Conservation (phyloP, 116 monocot species). For the Papilionanthe hybrid region DNA sequence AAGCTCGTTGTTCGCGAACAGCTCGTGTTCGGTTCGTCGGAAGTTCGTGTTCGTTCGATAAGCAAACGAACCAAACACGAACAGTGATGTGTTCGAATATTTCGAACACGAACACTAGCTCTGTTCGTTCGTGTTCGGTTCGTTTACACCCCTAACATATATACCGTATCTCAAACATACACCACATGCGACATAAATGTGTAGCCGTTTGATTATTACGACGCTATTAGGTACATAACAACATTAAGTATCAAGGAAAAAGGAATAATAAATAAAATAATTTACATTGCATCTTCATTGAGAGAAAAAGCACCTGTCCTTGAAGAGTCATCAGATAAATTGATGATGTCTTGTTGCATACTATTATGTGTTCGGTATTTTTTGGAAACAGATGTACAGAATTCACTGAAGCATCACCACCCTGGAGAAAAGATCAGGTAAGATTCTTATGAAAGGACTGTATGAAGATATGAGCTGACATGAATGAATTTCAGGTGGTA, state of each 20-base stretch:
- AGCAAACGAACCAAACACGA: too few relatives aligned
- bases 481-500: slow-evolving; percentile 21
- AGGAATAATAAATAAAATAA: background rate
- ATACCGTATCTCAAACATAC: background rate
- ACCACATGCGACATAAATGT: background rate
- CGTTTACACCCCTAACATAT: too few relatives aligned
- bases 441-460: background rate
- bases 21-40: too few relatives aligned
- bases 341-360: slow-evolving; percentile 98
- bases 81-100: too few relatives aligned
- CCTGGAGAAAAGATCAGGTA: slow-evolving; percentile 31
- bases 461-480: background rate
- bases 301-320: slow-evolving; percentile 32
- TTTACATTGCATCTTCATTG: background rate
- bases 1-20: too few relatives aligned
- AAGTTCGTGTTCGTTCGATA: too few relatives aligned
- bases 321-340: slow-evolving; percentile 98
- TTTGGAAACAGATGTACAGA: slow-evolving; percentile 86
- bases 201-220: background rate
- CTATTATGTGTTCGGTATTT: slow-evolving; percentile 86
- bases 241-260: background rate
- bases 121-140: too few relatives aligned
- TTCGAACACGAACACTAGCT: too few relatives aligned
- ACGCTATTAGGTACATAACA: background rate
- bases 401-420: slow-evolving; percentile 96